Evolutionary conservation across 371 early-diverging fungal genomes (phyloP).

Genomic region (Blakeslea trispora): DNA sequence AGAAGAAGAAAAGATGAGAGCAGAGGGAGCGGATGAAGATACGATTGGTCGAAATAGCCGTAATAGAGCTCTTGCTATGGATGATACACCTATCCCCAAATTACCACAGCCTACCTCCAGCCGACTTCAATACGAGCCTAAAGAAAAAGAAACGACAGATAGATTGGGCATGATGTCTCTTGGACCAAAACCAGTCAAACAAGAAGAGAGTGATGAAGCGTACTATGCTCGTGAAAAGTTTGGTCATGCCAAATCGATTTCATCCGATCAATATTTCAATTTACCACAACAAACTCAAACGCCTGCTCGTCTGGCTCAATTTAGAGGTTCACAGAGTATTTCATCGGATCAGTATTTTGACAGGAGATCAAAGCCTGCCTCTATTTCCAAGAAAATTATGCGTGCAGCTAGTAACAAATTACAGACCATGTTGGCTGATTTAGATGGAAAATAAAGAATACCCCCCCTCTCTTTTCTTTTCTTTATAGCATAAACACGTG

Average conservation of each 20-base stretch:
- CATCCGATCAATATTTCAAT: constrained; percentile 89
- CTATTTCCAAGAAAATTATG: constrained; percentile 33
- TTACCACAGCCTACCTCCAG: constrained; percentile 13
- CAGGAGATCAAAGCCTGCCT: constrained; percentile 25
- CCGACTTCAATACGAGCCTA: constrained; percentile 11
- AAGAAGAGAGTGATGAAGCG: constrained; percentile 23
- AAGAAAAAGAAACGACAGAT: not conserved
- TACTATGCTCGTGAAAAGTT: constrained; percentile 64
- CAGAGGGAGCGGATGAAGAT: constrained; percentile 12
- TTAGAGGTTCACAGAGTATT: constrained; percentile 74
- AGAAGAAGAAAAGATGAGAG: constrained; percentile 17
- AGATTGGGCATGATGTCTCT: constrained; percentile 18
- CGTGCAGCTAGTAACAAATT: constrained; percentile 35
- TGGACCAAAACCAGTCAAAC: not conserved
- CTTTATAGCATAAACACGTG: too few species aligned
- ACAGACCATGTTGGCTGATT: constrained; percentile 25
- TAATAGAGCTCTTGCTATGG: not conserved
- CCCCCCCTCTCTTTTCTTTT: too few species aligned
- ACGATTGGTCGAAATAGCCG: constrained; percentile 13
- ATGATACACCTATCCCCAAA: constrained; percentile 15
- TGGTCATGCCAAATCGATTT: constrained; percentile 78
- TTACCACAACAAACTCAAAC: constrained; percentile 55
- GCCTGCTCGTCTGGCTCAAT: constrained; percentile 63
- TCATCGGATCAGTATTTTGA: constrained; percentile 82
- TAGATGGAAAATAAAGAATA: constrained; percentile 13